Base-by-base conservation (phyloP, 139 green algal species). In the Ettlia oleoabundans region DNA sequence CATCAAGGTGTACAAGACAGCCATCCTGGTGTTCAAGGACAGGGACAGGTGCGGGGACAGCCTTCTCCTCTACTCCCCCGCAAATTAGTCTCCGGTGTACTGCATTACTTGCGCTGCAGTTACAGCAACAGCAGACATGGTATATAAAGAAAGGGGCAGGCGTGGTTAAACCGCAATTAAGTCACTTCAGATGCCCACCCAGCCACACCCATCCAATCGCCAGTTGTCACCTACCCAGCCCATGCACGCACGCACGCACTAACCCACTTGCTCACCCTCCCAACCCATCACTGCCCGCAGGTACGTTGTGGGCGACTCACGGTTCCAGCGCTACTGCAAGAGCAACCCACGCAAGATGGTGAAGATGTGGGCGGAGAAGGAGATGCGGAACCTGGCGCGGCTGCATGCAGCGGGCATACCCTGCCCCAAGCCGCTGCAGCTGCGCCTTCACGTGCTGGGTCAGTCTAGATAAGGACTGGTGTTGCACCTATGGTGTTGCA, bases 1-100 rank as follows among this genome's bases (percentile, higher is more conserved):
- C n/a, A 93, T 99, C 83, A 99, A 99, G 85, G 92, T 99, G 41
- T 99, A 98, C 90, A 99, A 99, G 89, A 99, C 97, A 0, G 97
- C 94, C 38, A 98, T 99, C 73, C 90, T 99, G 24, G 96, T 98
- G 1, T 99, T 99, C 86, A 97, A 97, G 69, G 95, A 98, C 82
- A 84, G 95, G 7, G 93, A 98, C 85, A 89, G 94, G 93, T 96
- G 83, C 6, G 62, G 35, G n/a, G n/a, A n/a, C n/a, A n/a, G n/a
- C n/a, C n/a, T n/a, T n/a, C n/a, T n/a, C n/a, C n/a, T n/a, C n/a
- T n/a, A n/a, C n/a, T n/a, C n/a, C n/a, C n/a, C n/a, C n/a, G n/a
- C n/a, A n/a, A n/a, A n/a, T n/a, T n/a, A n/a, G n/a, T n/a, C n/a
- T n/a, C n/a, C n/a, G n/a, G n/a, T n/a, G n/a, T n/a, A n/a, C n/a